phyloP scores from a whole-genome alignment of 1,139 yeast species.

The Schwanniomyces etchellsii region DNA sequence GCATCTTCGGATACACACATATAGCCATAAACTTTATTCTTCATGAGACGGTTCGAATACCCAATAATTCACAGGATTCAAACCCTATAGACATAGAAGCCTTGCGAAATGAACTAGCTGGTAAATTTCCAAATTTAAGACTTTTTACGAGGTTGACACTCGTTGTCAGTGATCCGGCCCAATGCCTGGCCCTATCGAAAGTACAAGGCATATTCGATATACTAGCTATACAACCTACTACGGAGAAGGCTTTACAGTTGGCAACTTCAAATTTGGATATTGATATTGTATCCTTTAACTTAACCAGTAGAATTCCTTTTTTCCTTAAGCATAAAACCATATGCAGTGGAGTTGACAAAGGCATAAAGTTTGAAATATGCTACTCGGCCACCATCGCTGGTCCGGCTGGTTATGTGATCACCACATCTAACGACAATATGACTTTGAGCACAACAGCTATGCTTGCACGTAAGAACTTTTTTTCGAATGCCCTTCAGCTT shows the following conservation, averaged over 20 bases:
- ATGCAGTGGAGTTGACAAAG: conserved; percentile 78
- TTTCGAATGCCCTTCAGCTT: conserved; percentile 67
- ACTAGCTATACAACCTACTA: conserved; percentile 72
- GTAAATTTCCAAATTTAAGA: conserved; percentile 37
- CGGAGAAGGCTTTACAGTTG: conserved; percentile 73
- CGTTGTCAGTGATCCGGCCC: conserved; percentile 69
- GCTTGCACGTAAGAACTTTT: conserved; percentile 49
- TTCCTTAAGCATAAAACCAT: conserved; percentile 79
- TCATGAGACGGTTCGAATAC: conserved; percentile 53
- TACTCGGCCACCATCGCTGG: conserved; percentile 53
- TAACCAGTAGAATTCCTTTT: conserved; percentile 62
- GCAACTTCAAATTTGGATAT: conserved; percentile 71
- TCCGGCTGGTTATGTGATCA: conserved; percentile 27
- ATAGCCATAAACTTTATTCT: conserved; percentile 68
- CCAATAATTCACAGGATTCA: conserved; percentile 30
- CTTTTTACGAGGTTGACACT: conserved; percentile 73
- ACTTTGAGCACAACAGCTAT: conserved; percentile 14
- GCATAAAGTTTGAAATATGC: conserved; percentile 74
- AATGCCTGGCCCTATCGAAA: conserved; percentile 64
- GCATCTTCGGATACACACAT: conserved; percentile 63
- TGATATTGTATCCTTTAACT: conserved; percentile 73
- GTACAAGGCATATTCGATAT: conserved; percentile 66
- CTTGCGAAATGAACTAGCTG: conserved; percentile 16
- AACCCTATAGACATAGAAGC: conserved; percentile 33
- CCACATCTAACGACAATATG: conserved; percentile 11